Base-by-base conservation (phyloP, 2,329 filamentous ascomycete species). In the Trichophyton verrucosum region DNA sequence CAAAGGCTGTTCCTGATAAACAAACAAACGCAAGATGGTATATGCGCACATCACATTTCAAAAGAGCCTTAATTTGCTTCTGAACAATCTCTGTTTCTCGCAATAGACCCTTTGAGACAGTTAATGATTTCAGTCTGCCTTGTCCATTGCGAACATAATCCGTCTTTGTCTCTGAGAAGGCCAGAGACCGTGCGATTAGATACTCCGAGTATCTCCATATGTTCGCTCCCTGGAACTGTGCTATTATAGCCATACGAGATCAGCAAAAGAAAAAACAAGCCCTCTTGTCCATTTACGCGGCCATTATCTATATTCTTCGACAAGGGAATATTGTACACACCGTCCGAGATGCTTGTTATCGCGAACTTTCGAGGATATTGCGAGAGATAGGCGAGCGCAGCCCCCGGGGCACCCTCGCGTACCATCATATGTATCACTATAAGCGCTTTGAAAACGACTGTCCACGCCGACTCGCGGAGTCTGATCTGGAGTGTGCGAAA, bases 391-490 rank as follows among this genome's bases (percentile, higher is more conserved):
- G 85, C 82, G 66, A 99, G 80, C 2, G 94, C 96, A 57, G 91
- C 88, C 72, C 97, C 90, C 38, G 87, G 85, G 65, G 91, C 87
- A 60, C 94, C 94, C 77, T 99, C 94, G 67, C 94, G 85, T 72
- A 99, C 94, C 94, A 99, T 97, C 64, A 97, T 79, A 74, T 99
- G 94, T 55, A 95, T 85, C 57, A 95, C 94, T 68, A 97, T 96
- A 66, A 99, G 80, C 68, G 90, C 87, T 79, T 99, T 99, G 85
- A 96, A 96, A 65, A 96, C 92, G 61, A 97, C 91, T n/a, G 94
- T 99, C 94, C 94, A 99, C 80, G 94, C 96, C 67, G 92, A 92
- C 74, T 99, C 94, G 72, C 91, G 87, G 66, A 99, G 77, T 59
- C 94, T 85, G 72, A 90, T 85, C 72, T 95, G 91, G 60, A 99